Base-by-base conservation (phyloP, 179 eudicot species). In the Silene vulgaris region DNA sequence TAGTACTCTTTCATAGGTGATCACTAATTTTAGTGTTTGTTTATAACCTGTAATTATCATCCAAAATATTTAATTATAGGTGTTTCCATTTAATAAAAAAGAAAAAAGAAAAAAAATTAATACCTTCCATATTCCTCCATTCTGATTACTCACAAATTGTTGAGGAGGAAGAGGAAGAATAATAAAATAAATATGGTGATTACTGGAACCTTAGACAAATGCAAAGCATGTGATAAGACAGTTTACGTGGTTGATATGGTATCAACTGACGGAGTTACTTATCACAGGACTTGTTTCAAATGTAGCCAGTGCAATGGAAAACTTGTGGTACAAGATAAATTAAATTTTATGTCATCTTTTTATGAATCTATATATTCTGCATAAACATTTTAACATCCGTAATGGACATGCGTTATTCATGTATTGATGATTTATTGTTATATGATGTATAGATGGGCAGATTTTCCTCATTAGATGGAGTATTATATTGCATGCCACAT, bases 181-280 rank as follows among this genome's bases (percentile, higher is more conserved):
- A 63, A 4, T 5, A 29, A 52, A 37, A 69, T 3, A 77, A 65
- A 65, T 72, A 89, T 89, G 94, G 79, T 81, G 5, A 87, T 88
- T 67, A 88, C 82, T 52, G 92, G 97, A 65, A 88, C 97, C 21
- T 35, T 56, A 13, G 90, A 91, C 67, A 93, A 91, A 90, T 93
- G 97, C 87, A 93, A 88, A 75, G 87, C 87, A 8, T 93, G 98
- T 48, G 96, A 89, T 26, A 88, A 91, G 35, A 88, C 88, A 0
- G 93, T 93, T 0, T 84, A 93, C 74, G 85, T 90, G 67, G 81
- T 87, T 9, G 97, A 93, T 59, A 77, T 87, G 96, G 29, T 91
- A 28, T 78, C 89, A 1, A 87, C 95, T 8, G 96, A 91, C 74
- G 97, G 98, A 12, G 75, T 82, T 70, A 82, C 87, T 37, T 91